phyloP scores from a whole-genome alignment of 2,329 filamentous ascomycete species.

The Aureobasidium sp. region DNA sequence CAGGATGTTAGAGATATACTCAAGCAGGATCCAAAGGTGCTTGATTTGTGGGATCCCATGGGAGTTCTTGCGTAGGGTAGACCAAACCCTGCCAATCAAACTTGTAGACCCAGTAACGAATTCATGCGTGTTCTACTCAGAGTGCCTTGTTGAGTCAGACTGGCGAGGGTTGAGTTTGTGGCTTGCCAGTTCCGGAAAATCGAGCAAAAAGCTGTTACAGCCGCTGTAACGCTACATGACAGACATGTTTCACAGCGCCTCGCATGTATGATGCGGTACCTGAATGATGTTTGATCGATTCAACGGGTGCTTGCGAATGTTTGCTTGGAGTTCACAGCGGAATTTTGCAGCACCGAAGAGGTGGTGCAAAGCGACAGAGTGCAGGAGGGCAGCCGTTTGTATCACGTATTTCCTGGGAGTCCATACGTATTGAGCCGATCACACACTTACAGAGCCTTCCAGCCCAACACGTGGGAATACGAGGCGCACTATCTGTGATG shows the following conservation, averaged over 20 bases:
- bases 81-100: too few species aligned
- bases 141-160: not conserved
- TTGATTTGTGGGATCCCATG: constrained; percentile 49
- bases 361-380: not conserved
- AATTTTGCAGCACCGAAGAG: not conserved
- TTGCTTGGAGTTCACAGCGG: not conserved
- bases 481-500: constrained; percentile 2
- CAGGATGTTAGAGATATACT: constrained; percentile 64
- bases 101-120: too few species aligned
- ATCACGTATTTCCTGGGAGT: not conserved
- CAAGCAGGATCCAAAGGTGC: constrained; percentile 60
- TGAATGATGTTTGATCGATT: constrained; percentile 2
- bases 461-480: constrained; percentile 10
- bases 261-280: not conserved
- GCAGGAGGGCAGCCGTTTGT: constrained; percentile 7
- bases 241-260: not conserved
- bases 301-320: not conserved
- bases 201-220: not conserved
- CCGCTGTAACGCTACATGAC: constrained; percentile 3
- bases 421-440: too few species aligned
- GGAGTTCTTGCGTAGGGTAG: constrained; percentile 21
- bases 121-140: not conserved
- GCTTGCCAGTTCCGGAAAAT: not conserved
- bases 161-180: not conserved
- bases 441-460: not conserved